Conservation (phyloP, 2,329 filamentous ascomycete species). For the Aspergillus sojae region DNA sequence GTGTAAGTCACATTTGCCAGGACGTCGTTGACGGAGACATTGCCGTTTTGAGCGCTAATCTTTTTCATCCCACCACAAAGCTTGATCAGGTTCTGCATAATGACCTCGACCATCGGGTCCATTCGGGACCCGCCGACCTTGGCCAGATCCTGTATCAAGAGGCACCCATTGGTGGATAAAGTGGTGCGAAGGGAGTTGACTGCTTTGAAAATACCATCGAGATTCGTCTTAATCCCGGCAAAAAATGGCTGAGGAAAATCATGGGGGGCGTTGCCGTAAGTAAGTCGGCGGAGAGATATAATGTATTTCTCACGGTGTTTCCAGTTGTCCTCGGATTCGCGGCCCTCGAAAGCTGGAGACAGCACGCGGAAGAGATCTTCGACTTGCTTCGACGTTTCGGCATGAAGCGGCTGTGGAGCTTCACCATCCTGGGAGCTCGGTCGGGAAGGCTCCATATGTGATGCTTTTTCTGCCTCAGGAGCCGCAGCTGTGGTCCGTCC, state of each 20-base stretch:
- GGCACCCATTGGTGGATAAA: slow-evolving; percentile 82
- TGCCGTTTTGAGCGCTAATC: slow-evolving; percentile 83
- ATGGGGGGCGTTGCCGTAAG: slow-evolving; percentile 78
- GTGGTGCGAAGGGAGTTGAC: slow-evolving; percentile 84
- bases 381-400: slow-evolving; percentile 83
- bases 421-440: slow-evolving; percentile 60
- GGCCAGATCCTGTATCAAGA: slow-evolving; percentile 81
- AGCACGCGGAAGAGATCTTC: slow-evolving; percentile 85
- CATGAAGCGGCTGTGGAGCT: slow-evolving; percentile 75
- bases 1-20: slow-evolving; percentile 80
- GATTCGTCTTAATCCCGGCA: slow-evolving; percentile 67
- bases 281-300: slow-evolving; percentile 72
- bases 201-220: slow-evolving; percentile 88
- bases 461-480: slow-evolving; percentile 29
- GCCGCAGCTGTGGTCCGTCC: slow-evolving; percentile 12
- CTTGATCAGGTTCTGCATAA: slow-evolving; percentile 88
- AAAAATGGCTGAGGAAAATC: slow-evolving; percentile 76
- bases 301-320: slow-evolving; percentile 79
- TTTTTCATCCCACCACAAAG: slow-evolving; percentile 89
- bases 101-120: slow-evolving; percentile 85
- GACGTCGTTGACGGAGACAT: slow-evolving; percentile 77
- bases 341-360: slow-evolving; percentile 79
- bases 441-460: slow-evolving; percentile 30
- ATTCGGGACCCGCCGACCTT: slow-evolving; percentile 74
- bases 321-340: slow-evolving; percentile 91